A percentile compares a stretch with the other conserved stretches of the same genome.
phyloP scores from a whole-genome alignment of 169 alveolate species.

The Plasmodium adleri region DNA sequence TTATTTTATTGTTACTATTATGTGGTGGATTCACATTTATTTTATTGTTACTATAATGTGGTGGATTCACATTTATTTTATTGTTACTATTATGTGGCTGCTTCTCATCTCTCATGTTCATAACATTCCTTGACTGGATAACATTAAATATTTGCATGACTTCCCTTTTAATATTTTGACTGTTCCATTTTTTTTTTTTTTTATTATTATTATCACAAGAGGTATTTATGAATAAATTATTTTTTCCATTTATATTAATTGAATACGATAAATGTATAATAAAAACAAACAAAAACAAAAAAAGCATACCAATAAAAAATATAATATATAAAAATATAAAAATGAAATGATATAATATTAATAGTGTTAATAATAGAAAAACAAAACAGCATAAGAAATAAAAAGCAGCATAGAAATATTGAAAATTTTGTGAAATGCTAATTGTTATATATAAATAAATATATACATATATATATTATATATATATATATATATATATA shows the following conservation, averaged over 20 bases:
- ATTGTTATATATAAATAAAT: too few species aligned
- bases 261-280: conserved; percentile 1
- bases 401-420: too few species aligned
- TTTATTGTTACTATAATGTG: too few species aligned
- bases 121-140: too few species aligned
- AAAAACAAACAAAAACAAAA: conserved; percentile 1
- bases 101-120: not conserved
- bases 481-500: too few species aligned
- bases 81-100: too few species aligned
- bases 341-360: not conserved
- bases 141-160: not conserved
- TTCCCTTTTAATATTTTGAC: conserved; percentile 3
- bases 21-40: not conserved
- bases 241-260: conserved; percentile 7
- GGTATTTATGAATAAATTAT: not conserved
- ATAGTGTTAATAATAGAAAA: too few species aligned
- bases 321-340: not conserved
- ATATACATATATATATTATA: too few species aligned
- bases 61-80: not conserved
- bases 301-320: conserved; percentile 13
- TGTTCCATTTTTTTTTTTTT: not conserved
- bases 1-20: too few species aligned
- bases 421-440: too few species aligned
- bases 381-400: too few species aligned
- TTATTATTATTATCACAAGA: not conserved